Base-by-base conservation (phyloP, 768 basidiomycete species). In the Harrya chromipes region DNA sequence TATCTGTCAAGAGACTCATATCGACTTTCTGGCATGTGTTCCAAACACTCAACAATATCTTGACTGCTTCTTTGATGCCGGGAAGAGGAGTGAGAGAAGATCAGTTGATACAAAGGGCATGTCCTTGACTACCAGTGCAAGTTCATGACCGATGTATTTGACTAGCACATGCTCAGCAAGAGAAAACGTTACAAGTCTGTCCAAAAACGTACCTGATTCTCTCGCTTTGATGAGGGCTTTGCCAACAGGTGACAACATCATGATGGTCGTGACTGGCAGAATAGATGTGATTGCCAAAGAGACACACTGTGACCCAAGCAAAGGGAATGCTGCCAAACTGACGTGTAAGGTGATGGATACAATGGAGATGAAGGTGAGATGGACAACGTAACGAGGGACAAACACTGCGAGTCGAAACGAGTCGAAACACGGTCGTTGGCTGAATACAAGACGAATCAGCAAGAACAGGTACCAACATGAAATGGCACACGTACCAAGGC, bases 11-110 rank as follows among this genome's bases (percentile, higher is more conserved):
- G 9, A 20, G 0, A 70, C 82, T 58, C 54, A 87, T 85, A 45
- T 85, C 83, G 11, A 87, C 81, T 20, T 67, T 57, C 49, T 82
- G 73, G 6, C 83, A 71, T 0, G 81, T 71, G 38, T 82, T 78
- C 86, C 86, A 88, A n/a, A 88, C 83, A 9, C 60, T 63, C 16
- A 86, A 55, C 41, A 88, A 59, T 4, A 74, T 75, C 36, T 65
- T 70, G 0, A 80, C 84, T 0, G 79, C 81, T 12, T 71, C 67
- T 4, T 70, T 68, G 7, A 88, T 69, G 0, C 82, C 83, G 0
- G 77, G 74, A 13, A 87, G 59, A 10, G 86, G 86, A 0, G 71
- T 76, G 72, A 60, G 40, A 80, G 53, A 19, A 72, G 36, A 17
- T 73, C 68, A 12, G 68, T 54, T 8, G 71, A 70, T 16, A 67